phyloP scores from a whole-genome alignment of 805 yeast genomes.

The Kurtzmaniella fragi region DNA sequence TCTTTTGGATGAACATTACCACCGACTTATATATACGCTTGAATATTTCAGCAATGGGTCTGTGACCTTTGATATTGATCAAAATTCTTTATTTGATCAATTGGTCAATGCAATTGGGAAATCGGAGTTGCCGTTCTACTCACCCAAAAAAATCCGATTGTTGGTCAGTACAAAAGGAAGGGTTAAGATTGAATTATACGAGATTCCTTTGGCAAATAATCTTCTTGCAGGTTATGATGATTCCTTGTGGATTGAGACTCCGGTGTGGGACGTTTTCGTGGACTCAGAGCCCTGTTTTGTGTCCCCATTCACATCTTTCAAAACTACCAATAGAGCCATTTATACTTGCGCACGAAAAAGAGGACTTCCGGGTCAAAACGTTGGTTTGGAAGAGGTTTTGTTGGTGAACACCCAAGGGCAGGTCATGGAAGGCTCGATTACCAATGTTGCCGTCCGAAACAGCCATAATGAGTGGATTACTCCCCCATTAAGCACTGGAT shows the following conservation, averaged over 20 bases:
- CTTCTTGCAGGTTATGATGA: slow-evolving; percentile 24
- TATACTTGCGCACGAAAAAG: slow-evolving; percentile 62
- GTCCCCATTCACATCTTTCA: slow-evolving; percentile 80
- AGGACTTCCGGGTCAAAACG: slow-evolving; percentile 30
- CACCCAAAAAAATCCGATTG: slow-evolving; percentile 30
- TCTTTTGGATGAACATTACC: slow-evolving; percentile 58
- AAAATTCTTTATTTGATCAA: slow-evolving; percentile 33
- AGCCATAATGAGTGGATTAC: slow-evolving; percentile 61
- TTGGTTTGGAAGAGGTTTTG: slow-evolving; percentile 64
- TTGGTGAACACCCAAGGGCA: slow-evolving; percentile 51
- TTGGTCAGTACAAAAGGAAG: slow-evolving; percentile 24
- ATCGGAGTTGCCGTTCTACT: slow-evolving; percentile 14
- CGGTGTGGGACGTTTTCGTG: slow-evolving; percentile 55
- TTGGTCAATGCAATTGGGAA: slow-evolving; percentile 21
- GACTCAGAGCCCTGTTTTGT: slow-evolving; percentile 49
- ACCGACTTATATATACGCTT: slow-evolving; percentile 52
- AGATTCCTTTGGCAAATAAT: slow-evolving; percentile 18
- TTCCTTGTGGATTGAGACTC: slow-evolving; percentile 1
- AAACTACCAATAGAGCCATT: slow-evolving; percentile 68
- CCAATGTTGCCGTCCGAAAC: slow-evolving; percentile 65
- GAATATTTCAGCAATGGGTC: slow-evolving; percentile 36
- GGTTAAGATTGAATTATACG: slow-evolving; percentile 28
- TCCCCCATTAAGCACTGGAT: slow-evolving; percentile 73
- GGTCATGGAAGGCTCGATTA: slow-evolving; percentile 76
- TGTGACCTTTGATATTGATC: slow-evolving; percentile 39